A percentile compares a stretch with the other conserved stretches of the same genome.
These are phyloP conservation scores for Penicillium steckii DNA, from an alignment of 495 filamentous ascomycete genomes.

Conservation along the genomic window DNA sequence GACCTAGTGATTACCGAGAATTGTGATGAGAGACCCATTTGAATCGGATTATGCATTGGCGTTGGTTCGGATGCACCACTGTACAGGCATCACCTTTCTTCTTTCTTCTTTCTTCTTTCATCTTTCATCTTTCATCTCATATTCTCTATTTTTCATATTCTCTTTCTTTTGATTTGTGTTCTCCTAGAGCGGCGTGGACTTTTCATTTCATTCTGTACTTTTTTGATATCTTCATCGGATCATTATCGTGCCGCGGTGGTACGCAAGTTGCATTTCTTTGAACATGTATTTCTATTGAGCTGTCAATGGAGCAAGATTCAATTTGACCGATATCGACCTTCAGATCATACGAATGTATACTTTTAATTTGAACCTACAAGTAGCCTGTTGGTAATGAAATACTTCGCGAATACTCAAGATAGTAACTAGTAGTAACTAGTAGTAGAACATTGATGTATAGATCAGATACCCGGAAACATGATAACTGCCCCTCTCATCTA, in stretches of 20 bases:
- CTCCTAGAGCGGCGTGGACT: slow-evolving; percentile 7
- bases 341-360: not conserved
- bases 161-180: too few species aligned
- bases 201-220: slow-evolving; percentile 3
- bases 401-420: too few species aligned
- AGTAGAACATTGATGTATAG: too few species aligned
- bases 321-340: too few species aligned
- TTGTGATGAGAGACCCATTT: slow-evolving; percentile 55
- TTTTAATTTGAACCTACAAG: too few species aligned
- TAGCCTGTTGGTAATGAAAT: too few species aligned
- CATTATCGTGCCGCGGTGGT: not conserved
- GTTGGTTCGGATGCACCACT: not conserved
- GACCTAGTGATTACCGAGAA: slow-evolving; percentile 87
- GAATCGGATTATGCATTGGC: not conserved
- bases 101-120: not conserved
- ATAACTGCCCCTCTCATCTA: too few species aligned
- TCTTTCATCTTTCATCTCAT: not conserved
- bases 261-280: not conserved
- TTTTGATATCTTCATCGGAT: not conserved
- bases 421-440: too few species aligned
- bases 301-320: not conserved
- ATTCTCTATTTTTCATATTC: not conserved
- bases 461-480: too few species aligned
- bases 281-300: not conserved
- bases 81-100: not conserved